Evolutionary conservation across 2,329 filamentous ascomycete species (phyloP).

Genomic region (Fusarium sp.): DNA sequence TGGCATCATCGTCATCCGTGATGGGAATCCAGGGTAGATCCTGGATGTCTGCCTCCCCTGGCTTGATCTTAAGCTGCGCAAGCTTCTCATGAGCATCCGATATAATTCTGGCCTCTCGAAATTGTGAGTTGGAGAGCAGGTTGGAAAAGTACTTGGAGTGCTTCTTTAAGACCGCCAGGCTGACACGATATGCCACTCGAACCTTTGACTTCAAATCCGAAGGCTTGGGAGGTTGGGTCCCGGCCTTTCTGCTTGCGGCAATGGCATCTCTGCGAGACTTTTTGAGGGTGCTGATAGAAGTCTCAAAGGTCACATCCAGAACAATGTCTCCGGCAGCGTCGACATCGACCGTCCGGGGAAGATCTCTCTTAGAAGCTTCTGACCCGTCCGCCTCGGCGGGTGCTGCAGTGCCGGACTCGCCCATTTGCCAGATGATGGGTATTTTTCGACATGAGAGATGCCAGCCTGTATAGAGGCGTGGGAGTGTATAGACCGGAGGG

Average conservation of each 20-base stretch:
- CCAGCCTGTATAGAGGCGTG: slow-evolving; percentile 20
- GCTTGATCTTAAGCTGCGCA: slow-evolving; percentile 55
- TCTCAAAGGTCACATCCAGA: slow-evolving; percentile 73
- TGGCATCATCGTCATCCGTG: slow-evolving; percentile 75
- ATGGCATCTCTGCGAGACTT: slow-evolving; percentile 54
- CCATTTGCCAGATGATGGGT: slow-evolving; percentile 40
- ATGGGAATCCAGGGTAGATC: slow-evolving; percentile 74
- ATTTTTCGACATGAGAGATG: slow-evolving; percentile 41
- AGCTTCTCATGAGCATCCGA: slow-evolving; percentile 62
- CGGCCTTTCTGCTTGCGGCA: slow-evolving; percentile 45
- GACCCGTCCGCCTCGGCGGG: slow-evolving; percentile 45
- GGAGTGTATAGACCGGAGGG: slow-evolving; percentile 2
- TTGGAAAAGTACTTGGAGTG: slow-evolving; percentile 77
- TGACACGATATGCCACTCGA: slow-evolving; percentile 68
- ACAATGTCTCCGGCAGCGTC: slow-evolving; percentile 71
- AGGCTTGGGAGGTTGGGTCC: slow-evolving; percentile 37
- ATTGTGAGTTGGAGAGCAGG: slow-evolving; percentile 71
- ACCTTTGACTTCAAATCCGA: slow-evolving; percentile 51
- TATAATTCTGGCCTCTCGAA: slow-evolving; percentile 70
- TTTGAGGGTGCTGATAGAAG: slow-evolving; percentile 62
- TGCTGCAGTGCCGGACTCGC: slow-evolving; percentile 46
- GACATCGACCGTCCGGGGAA: slow-evolving; percentile 60
- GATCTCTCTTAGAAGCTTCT: slow-evolving; percentile 41
- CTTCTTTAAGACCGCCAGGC: slow-evolving; percentile 64
- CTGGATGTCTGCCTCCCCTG: slow-evolving; percentile 58